Conservation (phyloP, 257 asterid genomes). For the Knoxia roxburghii region DNA sequence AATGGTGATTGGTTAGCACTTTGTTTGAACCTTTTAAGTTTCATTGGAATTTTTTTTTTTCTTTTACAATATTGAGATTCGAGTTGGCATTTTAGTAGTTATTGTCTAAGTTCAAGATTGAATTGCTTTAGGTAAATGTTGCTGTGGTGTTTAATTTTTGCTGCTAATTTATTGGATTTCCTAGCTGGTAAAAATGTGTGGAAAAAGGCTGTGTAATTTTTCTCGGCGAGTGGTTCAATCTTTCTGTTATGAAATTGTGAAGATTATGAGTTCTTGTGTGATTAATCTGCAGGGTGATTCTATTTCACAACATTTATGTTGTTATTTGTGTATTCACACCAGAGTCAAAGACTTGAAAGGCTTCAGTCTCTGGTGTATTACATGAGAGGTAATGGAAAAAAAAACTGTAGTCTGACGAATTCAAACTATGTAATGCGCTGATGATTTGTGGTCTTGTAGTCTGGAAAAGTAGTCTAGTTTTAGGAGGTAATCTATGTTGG, state of each 20-base stretch:
- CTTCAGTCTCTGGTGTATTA: neutral
- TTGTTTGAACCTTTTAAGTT: neutral
- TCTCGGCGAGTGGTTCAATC: neutral
- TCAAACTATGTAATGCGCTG: neutral
- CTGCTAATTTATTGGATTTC: neutral
- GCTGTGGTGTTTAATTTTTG: neutral
- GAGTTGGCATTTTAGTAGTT: neutral
- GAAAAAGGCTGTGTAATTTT: neutral
- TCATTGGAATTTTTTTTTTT: neutral
- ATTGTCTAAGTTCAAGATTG: neutral
- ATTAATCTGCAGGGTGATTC: neutral
- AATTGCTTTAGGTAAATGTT: neutral
- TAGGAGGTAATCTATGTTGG: neutral
- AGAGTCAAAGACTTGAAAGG: constrained; percentile 1
- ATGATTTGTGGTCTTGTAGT: neutral
- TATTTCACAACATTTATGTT: neutral
- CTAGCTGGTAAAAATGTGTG: neutral
- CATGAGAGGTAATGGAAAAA: neutral
- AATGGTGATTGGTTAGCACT: neutral
- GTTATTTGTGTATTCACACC: no score
- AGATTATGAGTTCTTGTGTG: neutral
- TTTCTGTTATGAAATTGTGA: neutral
- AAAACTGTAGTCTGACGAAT: neutral
- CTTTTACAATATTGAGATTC: neutral
- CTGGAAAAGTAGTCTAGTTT: neutral